A percentile compares a stretch with the other conserved stretches of the same genome.
Evolutionary conservation across 1,284 basidiomycete species (phyloP).

Genomic region (Irpex sp.): DNA sequence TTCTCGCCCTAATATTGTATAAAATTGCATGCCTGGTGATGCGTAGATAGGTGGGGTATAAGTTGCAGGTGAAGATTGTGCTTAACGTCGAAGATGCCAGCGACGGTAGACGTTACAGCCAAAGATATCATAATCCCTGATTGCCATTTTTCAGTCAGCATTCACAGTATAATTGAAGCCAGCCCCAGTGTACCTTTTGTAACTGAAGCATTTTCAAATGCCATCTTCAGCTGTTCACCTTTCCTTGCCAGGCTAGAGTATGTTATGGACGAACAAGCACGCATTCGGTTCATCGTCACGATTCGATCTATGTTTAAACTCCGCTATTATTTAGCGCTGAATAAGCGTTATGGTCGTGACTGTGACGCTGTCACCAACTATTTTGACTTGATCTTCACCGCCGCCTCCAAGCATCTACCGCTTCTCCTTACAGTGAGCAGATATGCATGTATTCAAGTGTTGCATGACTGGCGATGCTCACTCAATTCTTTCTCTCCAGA

Average conservation of each 20-base stretch:
- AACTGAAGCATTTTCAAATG: slow-evolving; percentile 75
- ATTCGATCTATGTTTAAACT: background rate
- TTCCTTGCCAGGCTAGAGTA: background rate
- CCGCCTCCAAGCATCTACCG: no score
- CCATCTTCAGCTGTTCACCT: slow-evolving; percentile 40
- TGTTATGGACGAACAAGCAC: no score
- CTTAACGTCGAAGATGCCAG: slow-evolving; percentile 81
- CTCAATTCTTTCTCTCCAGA: no score
- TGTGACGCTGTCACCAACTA: background rate
- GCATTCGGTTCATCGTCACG: background rate
- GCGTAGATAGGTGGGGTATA: slow-evolving; percentile 38
- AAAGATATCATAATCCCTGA: slow-evolving; percentile 74
- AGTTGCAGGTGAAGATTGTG: slow-evolving; percentile 69
- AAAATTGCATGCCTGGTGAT: slow-evolving; percentile 32
- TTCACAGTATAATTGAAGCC: background rate
- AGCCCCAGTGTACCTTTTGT: slow-evolving; percentile 57
- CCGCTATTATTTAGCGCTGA: background rate
- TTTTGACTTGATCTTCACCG: no score
- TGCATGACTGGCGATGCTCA: no score
- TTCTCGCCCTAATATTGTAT: background rate
- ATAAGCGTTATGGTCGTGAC: background rate
- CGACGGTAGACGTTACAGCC: slow-evolving; percentile 66
- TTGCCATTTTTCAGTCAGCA: background rate
- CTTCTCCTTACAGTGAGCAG: no score
- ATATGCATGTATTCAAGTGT: no score